These are phyloP conservation scores for Oropetium thomaeum DNA, from an alignment of 176 grass and related monocot species.

Conservation along the genomic window DNA sequence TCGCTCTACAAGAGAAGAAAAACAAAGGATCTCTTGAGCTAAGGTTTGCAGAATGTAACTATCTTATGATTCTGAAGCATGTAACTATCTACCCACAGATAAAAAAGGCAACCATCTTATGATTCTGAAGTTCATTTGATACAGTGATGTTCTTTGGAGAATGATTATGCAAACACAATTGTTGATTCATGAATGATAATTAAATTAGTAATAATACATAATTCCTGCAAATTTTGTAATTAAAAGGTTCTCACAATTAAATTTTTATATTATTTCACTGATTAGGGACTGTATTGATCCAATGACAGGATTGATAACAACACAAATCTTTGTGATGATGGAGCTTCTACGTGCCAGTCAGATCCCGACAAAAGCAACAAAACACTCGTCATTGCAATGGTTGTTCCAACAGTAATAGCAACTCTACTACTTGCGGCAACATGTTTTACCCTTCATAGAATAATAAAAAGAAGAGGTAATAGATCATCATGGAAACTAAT, in stretches of 20 bases:
- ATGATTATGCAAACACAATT: background rate
- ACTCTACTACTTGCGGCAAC: constrained; percentile 27
- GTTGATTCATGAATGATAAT: background rate
- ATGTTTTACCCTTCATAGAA: background rate
- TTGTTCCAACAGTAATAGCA: constrained; percentile 21
- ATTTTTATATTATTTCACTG: too few species aligned
- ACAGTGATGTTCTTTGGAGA: background rate
- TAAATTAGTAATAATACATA: background rate
- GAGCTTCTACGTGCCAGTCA: background rate
- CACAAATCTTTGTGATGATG: constrained; percentile 21
- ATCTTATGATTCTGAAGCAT: background rate
- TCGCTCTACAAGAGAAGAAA: constrained; percentile 32
- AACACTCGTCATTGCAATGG: constrained; percentile 22
- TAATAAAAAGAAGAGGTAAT: constrained; percentile 29
- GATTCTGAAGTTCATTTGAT: background rate
- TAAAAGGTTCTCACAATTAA: too few species aligned
- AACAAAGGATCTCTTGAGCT: constrained; percentile 38
- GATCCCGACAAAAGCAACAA: constrained; percentile 7
- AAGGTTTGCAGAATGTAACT: constrained; percentile 36
- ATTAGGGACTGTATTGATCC: background rate
- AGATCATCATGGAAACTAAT: background rate
- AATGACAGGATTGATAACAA: constrained; percentile 40
- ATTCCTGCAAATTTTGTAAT: too few species aligned
- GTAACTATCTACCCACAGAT: too few species aligned
- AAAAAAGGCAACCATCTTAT: background rate